A percentile compares a stretch with the other conserved stretches of the same genome.
Evolutionary conservation across 2,329 filamentous ascomycete genomes (phyloP).

Genomic region (Fusarium sp.): DNA sequence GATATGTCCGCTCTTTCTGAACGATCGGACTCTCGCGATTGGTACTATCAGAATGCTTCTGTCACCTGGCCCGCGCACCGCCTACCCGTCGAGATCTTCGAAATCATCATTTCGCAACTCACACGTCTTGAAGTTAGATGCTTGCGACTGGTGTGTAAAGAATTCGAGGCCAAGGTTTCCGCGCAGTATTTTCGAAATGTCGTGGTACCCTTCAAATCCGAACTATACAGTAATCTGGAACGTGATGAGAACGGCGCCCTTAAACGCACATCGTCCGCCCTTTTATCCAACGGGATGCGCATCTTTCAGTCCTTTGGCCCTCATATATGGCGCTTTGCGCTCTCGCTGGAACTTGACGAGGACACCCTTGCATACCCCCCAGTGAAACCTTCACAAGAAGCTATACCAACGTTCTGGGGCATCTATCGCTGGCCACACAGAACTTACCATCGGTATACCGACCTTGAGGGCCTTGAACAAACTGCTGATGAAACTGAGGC

Average conservation of each 20-base stretch:
- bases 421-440: constrained; percentile 75
- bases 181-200: constrained; percentile 73
- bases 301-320: constrained; percentile 74
- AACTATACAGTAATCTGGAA: constrained; percentile 67
- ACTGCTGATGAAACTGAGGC: constrained; percentile 74
- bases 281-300: constrained; percentile 67
- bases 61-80: constrained; percentile 52
- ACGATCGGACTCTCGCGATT: constrained; percentile 16
- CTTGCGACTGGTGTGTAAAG: constrained; percentile 73
- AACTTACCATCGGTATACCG: constrained; percentile 71
- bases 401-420: constrained; percentile 73
- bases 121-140: constrained; percentile 71
- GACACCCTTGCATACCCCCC: constrained; percentile 65
- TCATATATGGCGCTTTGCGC: constrained; percentile 74
- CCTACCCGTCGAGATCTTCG: constrained; percentile 75
- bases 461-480: constrained; percentile 72
- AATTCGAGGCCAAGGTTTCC: constrained; percentile 71
- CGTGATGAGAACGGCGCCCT: constrained; percentile 43
- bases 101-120: constrained; percentile 68
- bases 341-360: constrained; percentile 79
- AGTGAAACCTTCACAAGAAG: constrained; percentile 69
- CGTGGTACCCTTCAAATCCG: constrained; percentile 76
- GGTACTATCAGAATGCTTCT: constrained; percentile 3
- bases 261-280: constrained; percentile 45
- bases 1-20: constrained; percentile 18